Evolutionary conservation across 257 asterid genomes (phyloP).

Genomic region (Petrea volubilis): DNA sequence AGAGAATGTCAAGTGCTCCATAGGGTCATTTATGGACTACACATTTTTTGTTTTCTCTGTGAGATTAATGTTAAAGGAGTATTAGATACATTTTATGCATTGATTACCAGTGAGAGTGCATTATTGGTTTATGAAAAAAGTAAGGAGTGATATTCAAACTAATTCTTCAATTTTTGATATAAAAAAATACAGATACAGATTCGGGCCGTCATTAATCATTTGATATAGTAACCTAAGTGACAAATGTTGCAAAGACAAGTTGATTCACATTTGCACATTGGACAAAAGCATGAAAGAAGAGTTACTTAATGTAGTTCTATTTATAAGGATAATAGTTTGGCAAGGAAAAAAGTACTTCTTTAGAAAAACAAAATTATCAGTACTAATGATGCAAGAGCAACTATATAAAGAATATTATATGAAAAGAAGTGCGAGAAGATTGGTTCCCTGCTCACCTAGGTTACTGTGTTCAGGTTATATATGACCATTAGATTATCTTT

Average conservation of each 20-base stretch:
- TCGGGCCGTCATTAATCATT: too few species aligned
- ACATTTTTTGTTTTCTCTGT: too few species aligned
- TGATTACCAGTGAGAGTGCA: too few species aligned
- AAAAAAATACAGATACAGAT: too few species aligned
- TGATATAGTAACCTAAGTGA: too few species aligned
- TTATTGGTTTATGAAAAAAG: too few species aligned
- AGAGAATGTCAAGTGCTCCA: too few species aligned
- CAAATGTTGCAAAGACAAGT: background rate
- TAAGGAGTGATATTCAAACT: too few species aligned
- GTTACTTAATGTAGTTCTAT: too few species aligned
- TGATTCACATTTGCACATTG: background rate
- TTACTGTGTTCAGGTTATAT: background rate
- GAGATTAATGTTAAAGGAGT: too few species aligned
- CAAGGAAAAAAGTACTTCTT: background rate
- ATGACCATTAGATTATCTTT: background rate
- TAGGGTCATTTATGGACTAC: too few species aligned
- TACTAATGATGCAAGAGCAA: slow-evolving; percentile 3
- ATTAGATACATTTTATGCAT: background rate
- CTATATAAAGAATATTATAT: background rate
- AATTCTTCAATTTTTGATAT: too few species aligned
- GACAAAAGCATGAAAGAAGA: background rate
- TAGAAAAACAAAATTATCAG: background rate
- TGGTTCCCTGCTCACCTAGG: slow-evolving; percentile 5
- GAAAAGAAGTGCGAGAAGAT: background rate
- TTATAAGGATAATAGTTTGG: background rate